Conservation (phyloP, 2,329 filamentous ascomycete genomes). For the Xylariaceae sp. region DNA sequence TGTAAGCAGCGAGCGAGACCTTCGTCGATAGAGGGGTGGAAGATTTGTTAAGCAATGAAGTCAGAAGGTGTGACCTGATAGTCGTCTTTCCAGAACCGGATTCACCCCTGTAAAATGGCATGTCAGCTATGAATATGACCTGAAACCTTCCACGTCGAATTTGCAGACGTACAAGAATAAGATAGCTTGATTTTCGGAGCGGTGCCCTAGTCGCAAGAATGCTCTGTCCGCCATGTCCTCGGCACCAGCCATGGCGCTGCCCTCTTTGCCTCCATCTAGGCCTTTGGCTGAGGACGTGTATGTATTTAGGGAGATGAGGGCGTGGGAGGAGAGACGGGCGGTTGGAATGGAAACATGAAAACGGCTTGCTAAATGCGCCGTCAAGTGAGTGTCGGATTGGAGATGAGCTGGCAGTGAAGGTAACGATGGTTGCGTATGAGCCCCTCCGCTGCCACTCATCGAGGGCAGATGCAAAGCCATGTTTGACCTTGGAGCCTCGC, state of each 20-base stretch:
- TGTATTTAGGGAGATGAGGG: slow-evolving; percentile 87
- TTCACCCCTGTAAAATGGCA: slow-evolving; percentile 64
- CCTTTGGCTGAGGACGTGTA: slow-evolving; percentile 87
- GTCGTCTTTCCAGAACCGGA: slow-evolving; percentile 96
- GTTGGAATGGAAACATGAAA: slow-evolving; percentile 91
- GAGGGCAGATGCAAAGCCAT: slow-evolving; percentile 60
- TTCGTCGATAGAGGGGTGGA: slow-evolving; percentile 92
- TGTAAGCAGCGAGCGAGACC: slow-evolving; percentile 85
- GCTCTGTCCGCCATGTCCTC: slow-evolving; percentile 88
- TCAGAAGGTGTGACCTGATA: slow-evolving; percentile 80
- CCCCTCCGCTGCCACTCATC: slow-evolving; percentile 48
- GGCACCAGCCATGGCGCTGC: slow-evolving; percentile 85
- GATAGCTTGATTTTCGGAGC: slow-evolving; percentile 89
- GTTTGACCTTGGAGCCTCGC: slow-evolving; percentile 26
- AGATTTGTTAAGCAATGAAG: slow-evolving; percentile 81
- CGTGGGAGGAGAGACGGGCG: slow-evolving; percentile 84
- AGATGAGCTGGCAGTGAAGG: slow-evolving; percentile 81
- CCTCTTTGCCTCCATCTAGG: slow-evolving; percentile 84
- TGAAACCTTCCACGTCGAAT: too few species aligned
- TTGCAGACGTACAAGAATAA: slow-evolving; percentile 74
- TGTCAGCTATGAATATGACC: slow-evolving; percentile 8
- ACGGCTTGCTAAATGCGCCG: slow-evolving; percentile 77
- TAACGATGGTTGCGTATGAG: slow-evolving; percentile 79
- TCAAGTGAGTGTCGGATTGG: slow-evolving; percentile 74
- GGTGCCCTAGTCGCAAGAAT: slow-evolving; percentile 77